Base-by-base conservation (phyloP, 257 asterid species). In the Solanum megistacrolobum region DNA sequence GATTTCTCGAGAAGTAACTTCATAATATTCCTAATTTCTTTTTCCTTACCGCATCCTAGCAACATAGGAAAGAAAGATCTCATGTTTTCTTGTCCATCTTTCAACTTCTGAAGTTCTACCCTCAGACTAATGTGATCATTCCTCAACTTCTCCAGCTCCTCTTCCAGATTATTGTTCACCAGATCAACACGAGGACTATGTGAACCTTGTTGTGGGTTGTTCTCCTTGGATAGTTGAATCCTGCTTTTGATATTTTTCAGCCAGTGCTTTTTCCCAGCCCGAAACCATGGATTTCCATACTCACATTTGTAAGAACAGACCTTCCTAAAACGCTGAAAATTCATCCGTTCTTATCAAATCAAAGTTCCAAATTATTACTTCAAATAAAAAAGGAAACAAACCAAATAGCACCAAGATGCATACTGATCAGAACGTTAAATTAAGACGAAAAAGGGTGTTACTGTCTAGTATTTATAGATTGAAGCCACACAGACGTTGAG, bases 271-370 rank as follows among this genome's bases (percentile, higher is more conserved):
- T 90, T 91, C 39, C 94, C 93, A 71, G 87, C 91, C 83, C 90
- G 92, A 87, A 91, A 91, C 94, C 92, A 90, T 87, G 84, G 90
- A 82, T 93, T 92, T 52, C 55, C 91, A 32, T 91, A 93, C 38
- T 93, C 96, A 34, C 66, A 62, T 60, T 85, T 69, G 55, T 88
- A 87, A 79, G 88, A 90, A n/a, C 92, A 87, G 12, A 89, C 89
- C 86, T 91, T 93, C 35, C 66, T 87, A 72, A 92, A 93, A 52
- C 94, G 94, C 95, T 91, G 21, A 38, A 74, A 38, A 69, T 20
- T 62, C 31, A 62, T 48, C 23, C 73, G 23, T 10, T 31, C 72
- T 60, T 75, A 13, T 66, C 9, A 87, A 43, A 86, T 18, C 20
- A 69, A 60, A 79, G 55, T 38, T 34, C 46, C 48, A 23, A 34